A percentile compares a stretch with the other conserved stretches of the same genome.
phyloP scores from a whole-genome alignment of 2,329 filamentous ascomycete genomes.

The Lecanosticta acicola region DNA sequence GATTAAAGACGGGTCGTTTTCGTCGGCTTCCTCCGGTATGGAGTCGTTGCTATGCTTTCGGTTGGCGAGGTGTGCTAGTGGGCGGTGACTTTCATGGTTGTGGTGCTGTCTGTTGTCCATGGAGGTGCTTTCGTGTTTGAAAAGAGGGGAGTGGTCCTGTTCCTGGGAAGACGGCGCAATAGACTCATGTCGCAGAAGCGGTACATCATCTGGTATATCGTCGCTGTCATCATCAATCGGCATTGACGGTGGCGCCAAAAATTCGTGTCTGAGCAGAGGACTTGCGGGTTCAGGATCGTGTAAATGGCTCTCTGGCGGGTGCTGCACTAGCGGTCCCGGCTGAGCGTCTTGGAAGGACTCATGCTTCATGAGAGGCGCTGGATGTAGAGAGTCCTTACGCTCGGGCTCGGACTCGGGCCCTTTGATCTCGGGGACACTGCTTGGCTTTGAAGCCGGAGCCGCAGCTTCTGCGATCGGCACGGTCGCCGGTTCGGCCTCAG shows the following conservation, averaged over 20 bases:
- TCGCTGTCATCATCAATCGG: slow-evolving; percentile 11
- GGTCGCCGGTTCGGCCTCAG: slow-evolving; percentile 26
- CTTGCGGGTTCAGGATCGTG: slow-evolving; percentile 13
- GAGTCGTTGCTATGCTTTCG: slow-evolving; percentile 16
- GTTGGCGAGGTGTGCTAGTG: background rate
- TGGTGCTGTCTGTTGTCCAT: slow-evolving; percentile 19
- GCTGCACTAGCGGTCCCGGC: background rate
- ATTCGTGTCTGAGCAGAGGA: slow-evolving; percentile 34
- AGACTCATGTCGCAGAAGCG: slow-evolving; percentile 37
- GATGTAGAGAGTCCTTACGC: slow-evolving; percentile 2
- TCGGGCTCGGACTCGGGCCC: background rate
- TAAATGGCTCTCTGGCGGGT: background rate
- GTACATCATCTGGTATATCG: slow-evolving; percentile 23
- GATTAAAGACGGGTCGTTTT: slow-evolving; percentile 30
- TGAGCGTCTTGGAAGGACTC: slow-evolving; percentile 2
- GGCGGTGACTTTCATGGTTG: slow-evolving; percentile 6
- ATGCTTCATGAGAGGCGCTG: slow-evolving; percentile 1
- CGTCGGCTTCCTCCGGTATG: slow-evolving; percentile 23
- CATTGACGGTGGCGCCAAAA: slow-evolving; percentile 8
- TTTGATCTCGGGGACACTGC: slow-evolving; percentile 1
- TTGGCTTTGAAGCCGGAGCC: background rate
- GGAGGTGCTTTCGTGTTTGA: slow-evolving; percentile 30
- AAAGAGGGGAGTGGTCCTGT: slow-evolving; percentile 27
- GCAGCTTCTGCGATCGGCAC: slow-evolving; percentile 1
- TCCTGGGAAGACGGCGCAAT: slow-evolving; percentile 21